phyloP scores from a whole-genome alignment of 179 eudicot genomes.

The Silene coronaria region DNA sequence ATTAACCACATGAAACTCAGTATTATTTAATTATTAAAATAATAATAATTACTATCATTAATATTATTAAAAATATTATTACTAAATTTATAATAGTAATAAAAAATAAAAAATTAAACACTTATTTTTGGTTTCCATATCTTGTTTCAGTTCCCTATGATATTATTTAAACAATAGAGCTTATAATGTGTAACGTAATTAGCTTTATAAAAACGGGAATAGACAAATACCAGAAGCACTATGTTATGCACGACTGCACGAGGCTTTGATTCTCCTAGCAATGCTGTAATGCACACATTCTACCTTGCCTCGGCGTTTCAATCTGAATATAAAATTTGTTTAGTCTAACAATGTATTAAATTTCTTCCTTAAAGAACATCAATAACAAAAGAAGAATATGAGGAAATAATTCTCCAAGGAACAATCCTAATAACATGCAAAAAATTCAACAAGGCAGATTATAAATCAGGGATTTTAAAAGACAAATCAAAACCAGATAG shows the following conservation, averaged over 20 bases:
- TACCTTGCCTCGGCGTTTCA: not conserved
- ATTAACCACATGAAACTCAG: conserved; percentile 1
- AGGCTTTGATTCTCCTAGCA: conserved; percentile 1
- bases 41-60: no score
- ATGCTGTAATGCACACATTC: not conserved
- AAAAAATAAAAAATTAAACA: not conserved
- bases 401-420: not conserved
- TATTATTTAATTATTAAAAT: no score
- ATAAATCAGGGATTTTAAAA: not conserved
- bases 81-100: not conserved
- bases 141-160: not conserved
- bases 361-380: not conserved
- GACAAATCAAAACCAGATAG: not conserved
- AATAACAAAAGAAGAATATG: not conserved
- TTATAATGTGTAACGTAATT: not conserved
- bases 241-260: not conserved
- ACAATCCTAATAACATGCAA: not conserved
- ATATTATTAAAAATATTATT: no score
- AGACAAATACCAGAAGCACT: conserved; percentile 1
- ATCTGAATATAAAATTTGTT: not conserved
- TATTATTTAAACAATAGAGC: not conserved
- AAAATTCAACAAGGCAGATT: conserved; percentile 2
- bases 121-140: not conserved
- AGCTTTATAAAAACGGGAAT: not conserved
- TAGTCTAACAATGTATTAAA: not conserved